Conservation (phyloP, 768 basidiomycete species). For the Lyophyllum decastes region DNA sequence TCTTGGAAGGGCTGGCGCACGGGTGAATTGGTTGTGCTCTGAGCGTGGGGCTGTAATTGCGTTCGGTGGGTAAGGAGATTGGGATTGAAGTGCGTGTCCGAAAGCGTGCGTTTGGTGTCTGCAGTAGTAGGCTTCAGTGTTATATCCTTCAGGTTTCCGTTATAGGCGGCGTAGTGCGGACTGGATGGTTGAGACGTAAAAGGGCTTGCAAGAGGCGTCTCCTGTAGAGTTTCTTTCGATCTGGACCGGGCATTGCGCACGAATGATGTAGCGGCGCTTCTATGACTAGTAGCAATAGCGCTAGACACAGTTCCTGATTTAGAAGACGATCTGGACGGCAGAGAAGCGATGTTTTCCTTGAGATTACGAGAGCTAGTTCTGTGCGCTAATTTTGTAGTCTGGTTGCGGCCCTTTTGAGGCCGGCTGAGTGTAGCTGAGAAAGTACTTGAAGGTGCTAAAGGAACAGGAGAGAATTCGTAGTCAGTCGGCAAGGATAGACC, state of each 20-base stretch:
- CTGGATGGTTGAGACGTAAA: slow-evolving; percentile 21
- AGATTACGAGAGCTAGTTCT: slow-evolving; percentile 22
- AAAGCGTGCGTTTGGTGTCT: slow-evolving; percentile 14
- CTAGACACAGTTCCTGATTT: not conserved
- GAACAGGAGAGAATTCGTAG: slow-evolving; percentile 19
- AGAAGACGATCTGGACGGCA: not conserved
- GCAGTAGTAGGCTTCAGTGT: not conserved
- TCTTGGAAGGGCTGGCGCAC: not conserved
- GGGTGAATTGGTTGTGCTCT: slow-evolving; percentile 22
- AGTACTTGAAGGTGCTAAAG: not conserved
- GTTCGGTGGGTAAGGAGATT: slow-evolving; percentile 16
- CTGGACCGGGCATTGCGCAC: slow-evolving; percentile 1
- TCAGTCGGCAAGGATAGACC: slow-evolving; percentile 6
- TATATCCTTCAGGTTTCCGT: not conserved
- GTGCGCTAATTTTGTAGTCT: not conserved
- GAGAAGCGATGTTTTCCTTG: slow-evolving; percentile 20
- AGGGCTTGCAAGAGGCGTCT: slow-evolving; percentile 21
- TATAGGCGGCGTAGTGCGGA: slow-evolving; percentile 6
- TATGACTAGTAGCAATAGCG: not conserved
- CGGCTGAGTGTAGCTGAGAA: not conserved
- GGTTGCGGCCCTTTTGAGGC: not conserved
- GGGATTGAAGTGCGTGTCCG: slow-evolving; percentile 23
- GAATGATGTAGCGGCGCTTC: not conserved
- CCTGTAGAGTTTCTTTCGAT: not conserved
- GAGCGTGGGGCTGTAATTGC: slow-evolving; percentile 8